Evolutionary conservation across 352 stramenopile genomes (phyloP).

Genomic region (Globisporangium splendens): DNA sequence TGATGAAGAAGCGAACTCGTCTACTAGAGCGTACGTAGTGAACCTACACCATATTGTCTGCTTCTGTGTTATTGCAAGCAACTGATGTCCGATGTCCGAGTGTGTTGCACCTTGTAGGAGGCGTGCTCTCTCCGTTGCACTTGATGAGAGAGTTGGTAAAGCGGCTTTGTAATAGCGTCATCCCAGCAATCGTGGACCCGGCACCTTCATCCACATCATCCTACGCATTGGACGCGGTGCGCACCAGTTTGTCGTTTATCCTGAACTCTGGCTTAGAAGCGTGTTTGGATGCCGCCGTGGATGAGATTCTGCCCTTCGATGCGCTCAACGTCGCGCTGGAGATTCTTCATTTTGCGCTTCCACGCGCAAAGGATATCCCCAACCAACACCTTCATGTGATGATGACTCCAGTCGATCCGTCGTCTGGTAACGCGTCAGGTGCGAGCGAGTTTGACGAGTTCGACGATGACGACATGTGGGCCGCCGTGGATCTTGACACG

Average conservation of each 20-base stretch:
- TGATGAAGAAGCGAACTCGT: constrained; percentile 14
- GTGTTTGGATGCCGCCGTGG: constrained; percentile 39
- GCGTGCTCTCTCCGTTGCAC: constrained; percentile 33
- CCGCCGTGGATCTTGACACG: constrained; percentile 40
- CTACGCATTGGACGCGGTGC: constrained; percentile 25
- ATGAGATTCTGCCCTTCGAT: constrained; percentile 23
- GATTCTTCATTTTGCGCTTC: constrained; percentile 47
- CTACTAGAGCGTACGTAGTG: constrained; percentile 29
- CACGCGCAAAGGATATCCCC: constrained; percentile 25
- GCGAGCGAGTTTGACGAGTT: constrained; percentile 40
- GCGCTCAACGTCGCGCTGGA: constrained; percentile 49
- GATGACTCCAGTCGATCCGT: background rate
- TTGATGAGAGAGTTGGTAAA: constrained; percentile 42
- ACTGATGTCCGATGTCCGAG: background rate
- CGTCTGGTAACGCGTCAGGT: background rate
- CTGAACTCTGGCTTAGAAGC: constrained; percentile 38
- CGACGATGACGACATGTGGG: constrained; percentile 42
- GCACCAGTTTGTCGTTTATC: constrained; percentile 35
- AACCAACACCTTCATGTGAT: constrained; percentile 19
- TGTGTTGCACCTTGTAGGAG: constrained; percentile 18
- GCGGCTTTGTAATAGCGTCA: constrained; percentile 19
- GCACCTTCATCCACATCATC: constrained; percentile 7
- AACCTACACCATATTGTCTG: background rate
- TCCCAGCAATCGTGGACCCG: constrained; percentile 12
- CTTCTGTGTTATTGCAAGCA: background rate